Base-by-base conservation (phyloP, 768 basidiomycete genomes). In the Amanita subjunquillea region DNA sequence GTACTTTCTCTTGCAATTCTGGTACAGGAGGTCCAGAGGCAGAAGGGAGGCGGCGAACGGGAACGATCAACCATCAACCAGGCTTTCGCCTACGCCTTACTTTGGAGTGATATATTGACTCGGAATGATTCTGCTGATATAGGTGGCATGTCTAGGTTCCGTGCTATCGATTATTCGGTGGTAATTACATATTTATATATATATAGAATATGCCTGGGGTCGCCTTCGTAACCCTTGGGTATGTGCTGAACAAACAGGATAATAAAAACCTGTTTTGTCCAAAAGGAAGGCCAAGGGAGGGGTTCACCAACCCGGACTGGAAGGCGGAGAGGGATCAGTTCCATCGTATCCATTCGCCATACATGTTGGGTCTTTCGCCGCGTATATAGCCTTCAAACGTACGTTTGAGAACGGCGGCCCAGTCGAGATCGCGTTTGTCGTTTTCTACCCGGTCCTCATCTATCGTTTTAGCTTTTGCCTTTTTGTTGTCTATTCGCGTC, bases 371-470 rank as follows among this genome's bases (percentile, higher is more conserved):
- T 29, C 80, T 69, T 67, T 96, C 92, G 1, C 84, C 87, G 5
- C 93, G 75, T 50, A 96, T 65, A 65, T 88, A 95, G 50, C 81
- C 78, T 71, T 97, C 94, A 64, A 95, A 94, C n/a, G 90, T 91
- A 68, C 94, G 74, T 72, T 97, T 97, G 54, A 95, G 65, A 43
- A 95, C 92, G 15, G 85, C 77, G 37, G 87, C 77, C 94, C 93
- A 96, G 62, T 85, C 81, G 50, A 91, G 67, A 65, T 92, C 90
- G 23, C 79, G 73, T 67, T 83, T 83, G 65, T 91, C 88, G 46
- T 74, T 70, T 41, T 70, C 73, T 10, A 79, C 72, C 25, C 50
- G 57, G 23, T 68, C 62, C n/a, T 62, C 59, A 27, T 66, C 66
- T 27, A 8, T 9, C 15, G 13, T 30, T 39, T n/a, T 30, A 39